Conservation (phyloP, 2,329 filamentous ascomycete species). For the Fusarium mangiferae region DNA sequence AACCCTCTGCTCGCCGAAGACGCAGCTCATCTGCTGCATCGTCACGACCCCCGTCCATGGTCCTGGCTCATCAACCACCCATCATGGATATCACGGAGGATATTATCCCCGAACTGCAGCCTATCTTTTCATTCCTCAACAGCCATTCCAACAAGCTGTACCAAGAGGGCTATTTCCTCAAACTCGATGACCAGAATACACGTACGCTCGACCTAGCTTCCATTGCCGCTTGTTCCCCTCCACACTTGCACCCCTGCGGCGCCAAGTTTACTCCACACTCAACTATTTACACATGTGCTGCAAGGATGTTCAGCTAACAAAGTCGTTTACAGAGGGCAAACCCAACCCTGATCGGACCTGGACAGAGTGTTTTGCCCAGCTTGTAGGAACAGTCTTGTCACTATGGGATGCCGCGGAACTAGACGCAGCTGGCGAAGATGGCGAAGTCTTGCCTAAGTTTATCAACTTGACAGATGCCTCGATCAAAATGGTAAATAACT, state of each 20-base stretch:
- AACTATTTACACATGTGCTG: constrained; percentile 8
- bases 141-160: constrained; percentile 97
- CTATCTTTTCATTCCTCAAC: constrained; percentile 93
- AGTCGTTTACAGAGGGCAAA: constrained; percentile 74
- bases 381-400: constrained; percentile 93
- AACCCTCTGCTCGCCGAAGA: constrained; percentile 56
- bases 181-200: constrained; percentile 92
- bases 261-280: constrained; percentile 21
- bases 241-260: constrained; percentile 19
- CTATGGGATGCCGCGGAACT: constrained; percentile 95
- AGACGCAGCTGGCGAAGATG: constrained; percentile 85
- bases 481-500: constrained; percentile 85
- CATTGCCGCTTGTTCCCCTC: constrained; percentile 41
- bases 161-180: constrained; percentile 97
- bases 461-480: constrained; percentile 98
- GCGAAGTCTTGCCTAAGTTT: constrained; percentile 88
- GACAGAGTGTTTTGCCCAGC: constrained; percentile 96
- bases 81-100: constrained; percentile 87
- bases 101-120: constrained; percentile 90
- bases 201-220: constrained; percentile 65
- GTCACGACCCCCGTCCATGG: constrained; percentile 82
- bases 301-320: constrained; percentile 34
- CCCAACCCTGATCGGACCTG: constrained; percentile 88
- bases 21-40: constrained; percentile 53
- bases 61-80: constrained; percentile 85